Base-by-base conservation (phyloP, 108 stramenopile species). In the Cyclotella baltica region DNA sequence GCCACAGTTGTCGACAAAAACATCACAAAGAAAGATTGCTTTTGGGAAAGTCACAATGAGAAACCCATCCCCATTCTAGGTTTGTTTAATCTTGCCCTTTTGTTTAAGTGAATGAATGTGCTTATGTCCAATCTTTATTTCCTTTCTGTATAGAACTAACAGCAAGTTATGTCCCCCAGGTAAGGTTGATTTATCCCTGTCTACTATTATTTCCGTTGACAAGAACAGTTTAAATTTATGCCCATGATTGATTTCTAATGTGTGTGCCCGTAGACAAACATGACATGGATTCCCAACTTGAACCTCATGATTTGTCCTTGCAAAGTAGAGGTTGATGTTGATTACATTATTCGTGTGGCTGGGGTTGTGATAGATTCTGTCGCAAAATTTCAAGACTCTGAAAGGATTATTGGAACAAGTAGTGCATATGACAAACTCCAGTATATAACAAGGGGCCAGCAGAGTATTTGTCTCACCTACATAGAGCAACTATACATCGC, bases 201-300 rank as follows among this genome's bases (percentile, higher is more conserved):
- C 29, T 47, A 25, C 25, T 22, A 36, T 19, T 8, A 33, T 20
- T 52, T n/a, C n/a, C n/a, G n/a, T n/a, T n/a, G n/a, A n/a, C n/a
- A n/a, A n/a, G n/a, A n/a, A n/a, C n/a, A n/a, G n/a, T n/a, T n/a
- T n/a, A n/a, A n/a, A n/a, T n/a, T n/a, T n/a, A n/a, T n/a, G n/a
- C n/a, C n/a, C n/a, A n/a, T n/a, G n/a, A 0, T 61, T 31, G 16
- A 38, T 43, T 25, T 43, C 43, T 28, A 53, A 29, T 27, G 22
- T 37, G 23, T 36, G n/a, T 23, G 20, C 3, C 25, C 50, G 13
- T 18, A 74, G 63, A 64, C 31, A 31, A 76, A 76, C 40, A 76
- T 76, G 78, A 50, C 38, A 16, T 80, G 78, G 78, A 40, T 80
- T 31, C 78, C 78, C 0, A 36, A 35, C 37, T 22, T 80, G 1